phyloP scores from a whole-genome alignment of 768 basidiomycete genomes.

The Boletus rubescentipes region DNA sequence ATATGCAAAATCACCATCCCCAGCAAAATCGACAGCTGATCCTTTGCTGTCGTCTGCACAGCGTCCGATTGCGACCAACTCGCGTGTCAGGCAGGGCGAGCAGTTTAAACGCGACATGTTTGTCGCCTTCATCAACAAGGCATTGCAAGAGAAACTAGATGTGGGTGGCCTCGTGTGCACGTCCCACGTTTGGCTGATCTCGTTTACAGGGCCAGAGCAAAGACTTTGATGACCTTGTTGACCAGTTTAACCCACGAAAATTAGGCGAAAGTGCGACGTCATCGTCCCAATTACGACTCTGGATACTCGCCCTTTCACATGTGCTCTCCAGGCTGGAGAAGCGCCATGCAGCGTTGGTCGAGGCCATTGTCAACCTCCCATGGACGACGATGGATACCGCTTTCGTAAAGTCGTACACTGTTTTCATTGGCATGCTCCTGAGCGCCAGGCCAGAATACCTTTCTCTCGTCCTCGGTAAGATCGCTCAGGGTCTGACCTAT shows the following conservation, averaged over 20 bases:
- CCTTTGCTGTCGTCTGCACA: conserved; percentile 18
- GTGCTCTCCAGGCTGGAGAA: conserved; percentile 89
- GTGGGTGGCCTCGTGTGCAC: conserved; percentile 43
- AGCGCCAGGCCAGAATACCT: conserved; percentile 92
- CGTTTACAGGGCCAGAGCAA: conserved; percentile 61
- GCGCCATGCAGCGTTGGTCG: conserved; percentile 74
- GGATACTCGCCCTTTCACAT: conserved; percentile 86
- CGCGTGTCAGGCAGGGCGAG: conserved; percentile 75
- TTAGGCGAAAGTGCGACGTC: conserved; percentile 32
- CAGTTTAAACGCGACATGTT: conserved; percentile 80
- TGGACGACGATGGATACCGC: conserved; percentile 89
- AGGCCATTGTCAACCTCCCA: conserved; percentile 83
- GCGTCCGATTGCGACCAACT: conserved; percentile 76
- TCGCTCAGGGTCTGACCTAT: conserved; percentile 84
- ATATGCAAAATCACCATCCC: conserved; percentile 40
- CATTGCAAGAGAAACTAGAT: conserved; percentile 68
- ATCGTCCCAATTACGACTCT: conserved; percentile 62
- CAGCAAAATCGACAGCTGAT: conserved; percentile 27
- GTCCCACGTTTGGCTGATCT: conserved; percentile 13
- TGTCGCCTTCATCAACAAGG: conserved; percentile 78
- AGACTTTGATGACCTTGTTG: conserved; percentile 85
- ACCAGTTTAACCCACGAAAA: conserved; percentile 71
- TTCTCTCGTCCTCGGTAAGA: conserved; percentile 75
- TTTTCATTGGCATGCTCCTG: conserved; percentile 88
- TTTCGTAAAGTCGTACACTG: conserved; percentile 85